Conservation (phyloP, 345 rosid genomes). For the Pugionium dolabratum region DNA sequence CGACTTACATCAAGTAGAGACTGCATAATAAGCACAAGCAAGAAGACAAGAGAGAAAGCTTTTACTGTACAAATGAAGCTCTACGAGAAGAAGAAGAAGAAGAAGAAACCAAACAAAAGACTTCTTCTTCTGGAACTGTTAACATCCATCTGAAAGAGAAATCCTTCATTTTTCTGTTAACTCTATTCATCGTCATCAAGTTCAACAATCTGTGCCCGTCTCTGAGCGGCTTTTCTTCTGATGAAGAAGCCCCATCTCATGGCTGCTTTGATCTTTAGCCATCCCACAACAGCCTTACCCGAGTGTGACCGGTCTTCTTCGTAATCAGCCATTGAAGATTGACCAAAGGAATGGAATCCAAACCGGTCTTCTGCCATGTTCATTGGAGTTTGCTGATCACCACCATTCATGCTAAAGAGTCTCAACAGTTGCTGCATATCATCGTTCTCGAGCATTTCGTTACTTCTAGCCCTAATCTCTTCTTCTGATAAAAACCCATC, state of each 20-base stretch:
- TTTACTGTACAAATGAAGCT: slow-evolving; percentile 36
- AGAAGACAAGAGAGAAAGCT: slow-evolving; percentile 14
- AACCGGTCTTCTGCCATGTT: slow-evolving; percentile 56
- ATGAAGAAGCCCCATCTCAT: slow-evolving; percentile 96
- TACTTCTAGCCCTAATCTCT: slow-evolving; percentile 75
- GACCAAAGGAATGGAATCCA: slow-evolving; percentile 46
- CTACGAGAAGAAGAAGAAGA: slow-evolving; percentile 20
- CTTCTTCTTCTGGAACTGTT: slow-evolving; percentile 35
- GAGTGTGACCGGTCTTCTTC: slow-evolving; percentile 57
- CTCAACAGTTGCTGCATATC: slow-evolving; percentile 92
- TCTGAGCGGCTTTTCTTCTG: slow-evolving; percentile 89
- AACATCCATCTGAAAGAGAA: slow-evolving; percentile 8
- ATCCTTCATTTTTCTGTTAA: neutral
- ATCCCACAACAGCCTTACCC: slow-evolving; percentile 90
- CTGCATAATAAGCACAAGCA: slow-evolving; percentile 24
- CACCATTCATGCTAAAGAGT: slow-evolving; percentile 73
- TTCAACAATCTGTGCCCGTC: slow-evolving; percentile 84
- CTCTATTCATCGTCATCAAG: slow-evolving; percentile 49
- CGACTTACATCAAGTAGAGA: slow-evolving; percentile 12
- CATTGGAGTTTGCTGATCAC: slow-evolving; percentile 44
- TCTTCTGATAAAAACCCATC: slow-evolving; percentile 80
- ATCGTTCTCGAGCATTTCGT: slow-evolving; percentile 85
- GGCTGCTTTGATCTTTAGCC: slow-evolving; percentile 98
- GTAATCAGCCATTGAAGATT: slow-evolving; percentile 46
- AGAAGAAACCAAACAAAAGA: slow-evolving; percentile 37